Conservation (phyloP, 345 rosid species). For the Pistacia atlantica region DNA sequence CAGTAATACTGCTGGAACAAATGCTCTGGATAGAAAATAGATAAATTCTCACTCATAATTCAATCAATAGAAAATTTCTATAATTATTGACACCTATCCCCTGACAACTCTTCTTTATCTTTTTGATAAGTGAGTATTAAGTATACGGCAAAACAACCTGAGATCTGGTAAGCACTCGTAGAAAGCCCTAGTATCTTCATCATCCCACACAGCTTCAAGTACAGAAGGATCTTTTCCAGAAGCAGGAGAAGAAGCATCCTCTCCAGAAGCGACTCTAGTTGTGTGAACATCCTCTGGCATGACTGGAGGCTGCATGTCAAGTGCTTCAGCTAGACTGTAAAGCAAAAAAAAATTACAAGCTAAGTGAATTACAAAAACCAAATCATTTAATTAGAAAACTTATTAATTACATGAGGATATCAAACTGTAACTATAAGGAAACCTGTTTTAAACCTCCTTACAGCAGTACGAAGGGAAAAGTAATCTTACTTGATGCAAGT, state of each 20-base stretch:
- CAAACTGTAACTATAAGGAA: neutral
- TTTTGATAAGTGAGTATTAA: neutral
- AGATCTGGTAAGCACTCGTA: constrained; percentile 97
- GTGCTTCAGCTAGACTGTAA: constrained; percentile 91
- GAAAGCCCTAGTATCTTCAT: constrained; percentile 94
- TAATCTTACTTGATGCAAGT: neutral
- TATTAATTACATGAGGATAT: neutral
- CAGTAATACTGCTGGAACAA: constrained; percentile 95
- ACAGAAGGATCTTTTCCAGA: constrained; percentile 75
- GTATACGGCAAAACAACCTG: constrained; percentile 55
- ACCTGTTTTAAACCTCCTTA: neutral
- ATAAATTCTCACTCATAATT: constrained; percentile 3
- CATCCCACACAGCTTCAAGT: constrained; percentile 92
- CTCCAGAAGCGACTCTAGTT: constrained; percentile 87
- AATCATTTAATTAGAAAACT: neutral
- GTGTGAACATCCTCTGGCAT: constrained; percentile 99
- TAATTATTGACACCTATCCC: constrained; percentile 3
- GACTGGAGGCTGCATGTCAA: constrained; percentile 97
- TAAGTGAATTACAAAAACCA: neutral
- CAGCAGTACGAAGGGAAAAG: neutral
- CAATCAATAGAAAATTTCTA: neutral
- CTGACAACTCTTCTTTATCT: neutral
- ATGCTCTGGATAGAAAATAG: constrained; percentile 67
- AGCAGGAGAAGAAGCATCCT: constrained; percentile 70
- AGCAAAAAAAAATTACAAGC: neutral